These are phyloP conservation scores for Didymella keratinophila DNA, from an alignment of 2,329 filamentous ascomycete species.

Conservation along the genomic window DNA sequence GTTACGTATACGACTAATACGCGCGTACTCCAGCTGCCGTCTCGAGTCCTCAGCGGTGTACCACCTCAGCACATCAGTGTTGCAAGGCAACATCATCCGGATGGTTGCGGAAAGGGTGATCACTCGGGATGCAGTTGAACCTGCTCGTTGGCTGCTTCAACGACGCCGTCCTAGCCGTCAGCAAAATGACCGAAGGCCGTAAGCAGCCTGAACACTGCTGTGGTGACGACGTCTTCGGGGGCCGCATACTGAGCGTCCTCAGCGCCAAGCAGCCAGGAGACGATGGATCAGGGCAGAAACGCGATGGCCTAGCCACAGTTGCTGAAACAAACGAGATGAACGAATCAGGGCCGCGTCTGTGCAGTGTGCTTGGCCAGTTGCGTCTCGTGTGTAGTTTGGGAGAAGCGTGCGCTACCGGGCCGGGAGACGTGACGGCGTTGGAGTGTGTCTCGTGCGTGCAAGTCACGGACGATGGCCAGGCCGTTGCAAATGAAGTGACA, in stretches of 20 bases:
- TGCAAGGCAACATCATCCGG: background rate
- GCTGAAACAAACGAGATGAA: constrained; percentile 25
- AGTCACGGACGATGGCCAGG: constrained; percentile 23
- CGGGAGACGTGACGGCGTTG: constrained; percentile 28
- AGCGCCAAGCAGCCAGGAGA: constrained; percentile 17
- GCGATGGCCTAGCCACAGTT: constrained; percentile 18
- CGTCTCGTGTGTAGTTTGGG: constrained; percentile 27
- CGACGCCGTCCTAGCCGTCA: background rate
- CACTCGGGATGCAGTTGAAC: background rate
- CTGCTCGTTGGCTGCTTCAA: background rate
- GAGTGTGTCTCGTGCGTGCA: constrained; percentile 30
- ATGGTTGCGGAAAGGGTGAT: constrained; percentile 5
- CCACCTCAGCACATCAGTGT: background rate
- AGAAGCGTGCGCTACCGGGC: constrained; percentile 24
- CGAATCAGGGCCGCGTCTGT: constrained; percentile 25
- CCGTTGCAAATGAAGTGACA: constrained; percentile 15
- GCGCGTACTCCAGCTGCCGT: background rate
- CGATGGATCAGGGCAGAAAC: constrained; percentile 20
- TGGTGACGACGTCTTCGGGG: constrained; percentile 20
- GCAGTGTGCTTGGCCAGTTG: constrained; percentile 21
- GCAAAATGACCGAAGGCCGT: constrained; percentile 17
- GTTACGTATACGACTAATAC: constrained; percentile 5
- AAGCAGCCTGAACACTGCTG: constrained; percentile 19
- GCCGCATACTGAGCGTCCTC: constrained; percentile 18
- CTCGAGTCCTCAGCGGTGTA: background rate